phyloP scores from a whole-genome alignment of 768 basidiomycete species.

The Russula abietina region DNA sequence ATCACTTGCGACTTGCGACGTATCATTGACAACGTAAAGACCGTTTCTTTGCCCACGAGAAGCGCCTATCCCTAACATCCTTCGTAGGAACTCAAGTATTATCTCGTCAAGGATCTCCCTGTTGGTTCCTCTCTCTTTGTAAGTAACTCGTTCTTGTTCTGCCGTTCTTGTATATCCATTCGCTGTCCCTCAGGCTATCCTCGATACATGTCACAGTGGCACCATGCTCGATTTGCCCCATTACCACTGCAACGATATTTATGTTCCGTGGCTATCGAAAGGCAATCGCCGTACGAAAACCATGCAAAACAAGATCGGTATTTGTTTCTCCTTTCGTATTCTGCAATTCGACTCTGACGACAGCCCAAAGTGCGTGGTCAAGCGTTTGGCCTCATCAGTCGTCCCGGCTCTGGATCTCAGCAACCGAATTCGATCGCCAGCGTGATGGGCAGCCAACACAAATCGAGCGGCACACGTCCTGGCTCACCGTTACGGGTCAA shows the following conservation, averaged over 20 bases:
- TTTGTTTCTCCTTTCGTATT: not conserved
- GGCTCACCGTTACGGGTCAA: not conserved
- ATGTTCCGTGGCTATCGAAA: conserved; percentile 26
- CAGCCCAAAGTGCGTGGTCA: not conserved
- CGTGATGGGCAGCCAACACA: not conserved
- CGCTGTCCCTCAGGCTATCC: conserved; percentile 19
- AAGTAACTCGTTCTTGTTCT: not conserved
- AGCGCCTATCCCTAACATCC: not conserved
- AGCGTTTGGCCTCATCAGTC: not conserved
- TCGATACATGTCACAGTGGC: conserved; percentile 29
- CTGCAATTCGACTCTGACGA: not conserved
- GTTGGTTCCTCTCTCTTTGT: conserved; percentile 20
- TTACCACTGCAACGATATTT: conserved; percentile 25
- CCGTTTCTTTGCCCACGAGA: not conserved
- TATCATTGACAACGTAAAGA: conserved; percentile 27
- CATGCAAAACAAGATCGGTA: conserved; percentile 16
- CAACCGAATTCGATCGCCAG: not conserved
- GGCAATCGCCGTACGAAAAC: conserved; percentile 24
- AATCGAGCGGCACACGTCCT: not conserved
- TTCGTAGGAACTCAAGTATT: conserved; percentile 12
- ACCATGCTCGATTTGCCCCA: conserved; percentile 28
- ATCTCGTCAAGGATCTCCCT: conserved; percentile 21
- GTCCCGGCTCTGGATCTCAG: not conserved
- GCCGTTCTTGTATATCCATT: not conserved
- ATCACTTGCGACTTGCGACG: conserved; percentile 16